Evolutionary conservation across 805 yeast genomes (phyloP).

Genomic region (Kuraishia molischiana): DNA sequence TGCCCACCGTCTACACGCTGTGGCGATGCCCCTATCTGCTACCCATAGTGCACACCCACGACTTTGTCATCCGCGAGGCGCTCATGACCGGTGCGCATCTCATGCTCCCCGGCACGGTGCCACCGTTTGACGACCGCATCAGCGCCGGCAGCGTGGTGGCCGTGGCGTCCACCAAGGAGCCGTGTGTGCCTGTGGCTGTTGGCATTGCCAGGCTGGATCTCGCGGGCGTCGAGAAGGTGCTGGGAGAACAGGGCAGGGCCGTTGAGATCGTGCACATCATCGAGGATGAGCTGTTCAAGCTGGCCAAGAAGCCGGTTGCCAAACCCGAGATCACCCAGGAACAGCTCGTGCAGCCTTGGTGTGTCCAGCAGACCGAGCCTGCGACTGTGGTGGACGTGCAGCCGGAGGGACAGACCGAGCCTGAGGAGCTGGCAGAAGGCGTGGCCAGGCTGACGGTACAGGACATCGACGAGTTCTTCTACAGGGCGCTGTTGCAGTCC

Average conservation of each 20-base stretch:
- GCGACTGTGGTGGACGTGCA: conserved; percentile 9
- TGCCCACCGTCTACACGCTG: conserved; percentile 67
- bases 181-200: conserved; percentile 60
- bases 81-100: conserved; percentile 73
- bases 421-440: conserved; percentile 24
- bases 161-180: conserved; percentile 49
- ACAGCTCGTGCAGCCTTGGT: conserved; percentile 6
- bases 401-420: conserved; percentile 4
- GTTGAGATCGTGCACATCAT: conserved; percentile 60
- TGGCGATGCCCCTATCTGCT: conserved; percentile 62
- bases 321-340: conserved; percentile 29
- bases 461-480: conserved; percentile 69
- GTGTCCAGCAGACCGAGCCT: conserved; percentile 3
- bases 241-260: conserved; percentile 71
- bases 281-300: conserved; percentile 52
- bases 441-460: conserved; percentile 35
- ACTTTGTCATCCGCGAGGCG: conserved; percentile 52
- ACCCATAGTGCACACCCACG: conserved; percentile 65
- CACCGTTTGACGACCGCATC: conserved; percentile 44
- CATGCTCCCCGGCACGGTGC: conserved; percentile 64
- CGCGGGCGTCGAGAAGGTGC: conserved; percentile 29
- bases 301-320: conserved; percentile 37
- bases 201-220: conserved; percentile 52
- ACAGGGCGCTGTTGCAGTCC: conserved; percentile 61
- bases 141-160: conserved; percentile 57